Evolutionary conservation across 164 flowering plant species (phyloP).

Genomic region (Umbellularia californica): DNA sequence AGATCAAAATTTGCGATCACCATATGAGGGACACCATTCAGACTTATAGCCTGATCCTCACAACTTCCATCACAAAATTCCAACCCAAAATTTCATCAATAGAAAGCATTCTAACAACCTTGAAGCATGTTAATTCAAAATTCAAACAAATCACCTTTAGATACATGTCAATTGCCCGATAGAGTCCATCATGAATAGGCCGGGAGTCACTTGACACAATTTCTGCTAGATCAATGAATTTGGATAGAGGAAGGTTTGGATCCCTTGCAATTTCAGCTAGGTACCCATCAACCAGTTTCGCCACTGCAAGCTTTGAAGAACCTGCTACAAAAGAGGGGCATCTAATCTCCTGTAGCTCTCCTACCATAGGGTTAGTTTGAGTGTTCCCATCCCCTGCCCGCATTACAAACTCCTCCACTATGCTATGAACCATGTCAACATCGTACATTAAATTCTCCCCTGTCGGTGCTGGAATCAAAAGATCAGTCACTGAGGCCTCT

Average conservation of each 20-base stretch:
- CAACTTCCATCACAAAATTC: background rate
- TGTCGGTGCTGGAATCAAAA: conserved; percentile 50
- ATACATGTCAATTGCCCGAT: conserved; percentile 84
- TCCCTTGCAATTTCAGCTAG: conserved; percentile 82
- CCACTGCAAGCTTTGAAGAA: conserved; percentile 81
- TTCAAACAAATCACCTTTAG: conserved; percentile 54
- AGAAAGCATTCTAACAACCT: background rate
- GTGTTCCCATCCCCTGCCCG: conserved; percentile 38
- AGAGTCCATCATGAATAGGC: conserved; percentile 76
- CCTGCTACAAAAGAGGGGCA: conserved; percentile 55
- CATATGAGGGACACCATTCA: background rate
- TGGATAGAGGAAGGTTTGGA: conserved; percentile 57
- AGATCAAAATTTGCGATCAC: background rate
- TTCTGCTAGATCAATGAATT: conserved; percentile 64
- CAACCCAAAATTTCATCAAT: background rate
- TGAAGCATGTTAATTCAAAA: background rate
- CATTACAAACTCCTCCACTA: conserved; percentile 62
- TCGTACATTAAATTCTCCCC: conserved; percentile 54
- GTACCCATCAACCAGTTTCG: conserved; percentile 79
- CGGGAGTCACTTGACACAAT: conserved; percentile 52
- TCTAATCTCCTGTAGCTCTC: conserved; percentile 46
- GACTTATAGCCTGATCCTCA: background rate
- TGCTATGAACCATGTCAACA: conserved; percentile 50
- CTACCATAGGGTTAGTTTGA: conserved; percentile 26
- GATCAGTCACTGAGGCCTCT: conserved; percentile 72